Evolutionary conservation across 805 yeast genomes (phyloP), one percentile per base, ranked within the genome.

Genomic region (Naumovozyma dairenensis): DNA sequence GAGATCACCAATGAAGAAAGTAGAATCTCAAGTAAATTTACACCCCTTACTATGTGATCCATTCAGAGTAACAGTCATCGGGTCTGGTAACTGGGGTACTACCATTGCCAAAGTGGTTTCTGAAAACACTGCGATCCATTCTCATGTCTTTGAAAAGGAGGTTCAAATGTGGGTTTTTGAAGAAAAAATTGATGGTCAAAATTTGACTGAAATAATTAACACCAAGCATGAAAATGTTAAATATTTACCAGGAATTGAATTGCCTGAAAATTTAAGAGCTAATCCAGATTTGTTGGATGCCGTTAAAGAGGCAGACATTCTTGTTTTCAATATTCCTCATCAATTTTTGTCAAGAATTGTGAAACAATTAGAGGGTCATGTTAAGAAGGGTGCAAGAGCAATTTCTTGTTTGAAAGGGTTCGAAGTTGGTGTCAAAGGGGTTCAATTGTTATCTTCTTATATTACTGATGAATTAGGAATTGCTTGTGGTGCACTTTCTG

Each of bases 31-130:
- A 15, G 34, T 24, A 33, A 33, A 25, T 43, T 36, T 28, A 33
- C 31, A 35, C 8, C 28, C 26, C 17, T 16, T 37, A 16, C 20
- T 32, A 10, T 29, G 38, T 28, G 33, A 48, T 18, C 72, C 69
- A 16, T 76, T 66, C 62, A 72, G 67, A 50, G 69, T 79, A 28
- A 67, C 86, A 26, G 84, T 86, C 35, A 77, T 92, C 44, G 98
- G 98, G 27, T 86, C 96, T 20, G 98, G 97, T 57, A 89, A 89
- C 64, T 89, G 98, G 82, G 98, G 98, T 44, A 85, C 96, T 25
- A 89, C 97, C 14, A 86, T 92, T 35, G 96, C 97, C 42, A 89
- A 92, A 60, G 85, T 89, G 29, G 78, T 86, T 18, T 86, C 96
- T 25, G 97, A 92, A 62, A 87, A 86, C 59, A 68, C 87, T 28